Conservation (phyloP, 306 rosid species). For the Casuarina equisetifolia region DNA sequence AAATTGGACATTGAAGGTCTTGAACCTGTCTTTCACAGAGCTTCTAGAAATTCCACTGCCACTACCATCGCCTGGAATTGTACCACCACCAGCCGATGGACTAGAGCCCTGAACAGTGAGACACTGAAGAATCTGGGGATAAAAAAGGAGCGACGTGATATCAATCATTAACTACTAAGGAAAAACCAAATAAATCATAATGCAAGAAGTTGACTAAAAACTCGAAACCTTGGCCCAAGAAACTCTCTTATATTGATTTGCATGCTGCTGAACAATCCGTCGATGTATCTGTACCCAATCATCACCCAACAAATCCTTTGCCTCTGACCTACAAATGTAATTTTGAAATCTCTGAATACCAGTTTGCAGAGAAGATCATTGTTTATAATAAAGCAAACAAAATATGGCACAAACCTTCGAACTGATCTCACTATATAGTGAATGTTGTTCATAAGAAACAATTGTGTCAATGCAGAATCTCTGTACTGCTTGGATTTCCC, state of each 20-base stretch:
- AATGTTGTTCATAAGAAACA: conserved; percentile 97
- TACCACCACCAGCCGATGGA: conserved; percentile 47
- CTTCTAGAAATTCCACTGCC: conserved; percentile 71
- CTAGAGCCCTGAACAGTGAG: conserved; percentile 69
- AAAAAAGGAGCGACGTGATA: conserved; percentile 3
- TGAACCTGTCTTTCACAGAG: conserved; percentile 74
- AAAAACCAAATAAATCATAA: not conserved
- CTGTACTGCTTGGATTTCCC: conserved; percentile 94
- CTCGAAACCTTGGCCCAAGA: conserved; percentile 91
- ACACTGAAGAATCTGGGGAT: conserved; percentile 83
- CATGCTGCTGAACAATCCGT: conserved; percentile 97
- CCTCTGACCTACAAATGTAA: conserved; percentile 73
- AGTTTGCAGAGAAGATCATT: conserved; percentile 16
- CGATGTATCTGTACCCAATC: conserved; percentile 99
- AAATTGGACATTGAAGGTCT: conserved; percentile 79
- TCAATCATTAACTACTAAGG: not conserved
- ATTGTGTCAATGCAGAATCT: conserved; percentile 83
- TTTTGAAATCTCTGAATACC: conserved; percentile 5
- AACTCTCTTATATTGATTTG: conserved; percentile 93
- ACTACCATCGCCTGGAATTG: conserved; percentile 31
- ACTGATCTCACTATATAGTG: conserved; percentile 98
- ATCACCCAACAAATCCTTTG: conserved; percentile 94
- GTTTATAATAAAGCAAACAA: conserved; percentile 3
- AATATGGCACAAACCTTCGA: conserved; percentile 57
- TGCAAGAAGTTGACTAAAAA: conserved; percentile 13